Percentiles rank a stretch among this genome's conserved stretches.
Evolutionary conservation across 129 eudicot genomes (phyloP).

Genomic region (Helianthus annuus): HanXRQr2.0-SUNRISE NC_035444.2:66002465-66002964

Average conservation of each 20-base stretch:
- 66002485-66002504: slow-evolving; percentile 69
- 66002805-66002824: no score
- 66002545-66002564: slow-evolving; percentile 75
- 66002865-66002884: no score
- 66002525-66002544: slow-evolving; percentile 81
- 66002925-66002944: no score
- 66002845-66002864: no score
- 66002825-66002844: no score
- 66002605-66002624: slow-evolving; percentile 40
- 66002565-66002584: slow-evolving; percentile 75
- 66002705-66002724: not conserved
- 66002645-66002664: slow-evolving; percentile 18
- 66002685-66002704: not conserved
- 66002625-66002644: slow-evolving; percentile 38
- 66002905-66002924: no score
- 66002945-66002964: no score
- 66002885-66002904: no score
- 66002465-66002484: slow-evolving; percentile 54
- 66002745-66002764: not conserved
- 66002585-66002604: slow-evolving; percentile 76
- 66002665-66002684: not conserved
- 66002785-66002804: no score
- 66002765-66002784: not conserved
- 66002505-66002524: slow-evolving; percentile 81
- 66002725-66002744: not conserved